These are phyloP conservation scores for Vitis riparia DNA, from an alignment of 164 flowering plant species.

Conservation along the genomic window DNA sequence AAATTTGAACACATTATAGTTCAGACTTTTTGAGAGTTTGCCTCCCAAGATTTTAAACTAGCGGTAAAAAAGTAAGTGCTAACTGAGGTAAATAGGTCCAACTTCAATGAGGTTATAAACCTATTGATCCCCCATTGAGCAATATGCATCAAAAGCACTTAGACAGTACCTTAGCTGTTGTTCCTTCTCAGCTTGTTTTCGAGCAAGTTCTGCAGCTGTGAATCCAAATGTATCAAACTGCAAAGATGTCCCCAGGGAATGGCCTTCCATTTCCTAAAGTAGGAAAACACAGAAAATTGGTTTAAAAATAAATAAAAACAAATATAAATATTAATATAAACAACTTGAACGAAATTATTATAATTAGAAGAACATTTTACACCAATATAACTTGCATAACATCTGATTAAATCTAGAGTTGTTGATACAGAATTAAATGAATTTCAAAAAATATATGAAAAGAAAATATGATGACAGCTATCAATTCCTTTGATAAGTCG, in stretches of 20 bases:
- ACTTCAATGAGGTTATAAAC: no score
- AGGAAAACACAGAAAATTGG: conserved; percentile 2
- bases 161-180: conserved; percentile 62
- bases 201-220: conserved; percentile 88
- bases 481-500: no score
- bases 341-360: no score
- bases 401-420: no score
- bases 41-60: neutral
- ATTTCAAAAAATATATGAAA: no score
- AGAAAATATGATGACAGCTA: no score
- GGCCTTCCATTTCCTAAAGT: conserved; percentile 76
- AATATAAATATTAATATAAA: no score
- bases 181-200: conserved; percentile 82
- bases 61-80: neutral
- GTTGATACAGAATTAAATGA: no score
- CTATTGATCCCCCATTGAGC: neutral
- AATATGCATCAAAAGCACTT: conserved; percentile 4
- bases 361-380: no score
- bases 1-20: neutral
- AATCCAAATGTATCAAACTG: conserved; percentile 97
- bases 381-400: no score
- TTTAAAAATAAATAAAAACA: no score
- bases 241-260: conserved; percentile 57
- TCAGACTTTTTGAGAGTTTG: neutral
- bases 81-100: neutral